These are phyloP conservation scores for Thielaviopsis populi DNA, from an alignment of 2,329 filamentous ascomycete genomes.

Conservation along the genomic window DNA sequence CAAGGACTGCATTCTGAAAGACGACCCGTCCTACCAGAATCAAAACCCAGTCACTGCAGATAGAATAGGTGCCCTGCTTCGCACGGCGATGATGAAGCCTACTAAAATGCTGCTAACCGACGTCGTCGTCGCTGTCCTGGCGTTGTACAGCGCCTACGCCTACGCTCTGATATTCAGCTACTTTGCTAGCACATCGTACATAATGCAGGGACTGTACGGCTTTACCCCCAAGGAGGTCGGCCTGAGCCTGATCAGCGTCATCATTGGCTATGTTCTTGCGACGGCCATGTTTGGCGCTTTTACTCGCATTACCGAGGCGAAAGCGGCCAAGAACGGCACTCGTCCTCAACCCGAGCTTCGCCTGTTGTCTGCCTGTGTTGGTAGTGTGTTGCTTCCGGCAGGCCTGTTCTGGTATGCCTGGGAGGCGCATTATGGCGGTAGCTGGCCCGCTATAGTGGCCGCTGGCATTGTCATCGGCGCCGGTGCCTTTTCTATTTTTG, in stretches of 20 bases:
- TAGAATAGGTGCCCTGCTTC: slow-evolving; percentile 25
- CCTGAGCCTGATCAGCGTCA: slow-evolving; percentile 32
- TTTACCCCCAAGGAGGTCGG: slow-evolving; percentile 31
- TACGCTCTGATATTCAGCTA: slow-evolving; percentile 40
- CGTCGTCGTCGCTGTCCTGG: slow-evolving; percentile 44
- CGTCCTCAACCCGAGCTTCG: slow-evolving; percentile 37
- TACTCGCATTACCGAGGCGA: slow-evolving; percentile 28
- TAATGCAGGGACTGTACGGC: slow-evolving; percentile 31
- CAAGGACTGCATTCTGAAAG: slow-evolving; percentile 34
- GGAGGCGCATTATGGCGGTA: slow-evolving; percentile 31
- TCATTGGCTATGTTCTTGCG: slow-evolving; percentile 32
- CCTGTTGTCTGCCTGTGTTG: slow-evolving; percentile 43
- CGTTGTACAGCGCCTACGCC: slow-evolving; percentile 35
- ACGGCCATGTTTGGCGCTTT: slow-evolving; percentile 19
- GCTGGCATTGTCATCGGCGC: slow-evolving; percentile 43
- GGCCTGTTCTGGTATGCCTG: slow-evolving; percentile 48
- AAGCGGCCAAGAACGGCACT: slow-evolving; percentile 29
- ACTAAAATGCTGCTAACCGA: slow-evolving; percentile 45
- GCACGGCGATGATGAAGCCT: slow-evolving; percentile 34
- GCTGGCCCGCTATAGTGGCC: slow-evolving; percentile 36
- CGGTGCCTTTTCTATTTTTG: slow-evolving; percentile 46
- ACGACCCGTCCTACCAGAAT: slow-evolving; percentile 23
- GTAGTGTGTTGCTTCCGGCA: slow-evolving; percentile 36
- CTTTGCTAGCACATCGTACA: slow-evolving; percentile 36
- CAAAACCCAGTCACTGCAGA: background rate